These are phyloP conservation scores for Jackrogersella multiformis DNA, from an alignment of 495 filamentous ascomycete genomes.

Conservation along the genomic window DNA sequence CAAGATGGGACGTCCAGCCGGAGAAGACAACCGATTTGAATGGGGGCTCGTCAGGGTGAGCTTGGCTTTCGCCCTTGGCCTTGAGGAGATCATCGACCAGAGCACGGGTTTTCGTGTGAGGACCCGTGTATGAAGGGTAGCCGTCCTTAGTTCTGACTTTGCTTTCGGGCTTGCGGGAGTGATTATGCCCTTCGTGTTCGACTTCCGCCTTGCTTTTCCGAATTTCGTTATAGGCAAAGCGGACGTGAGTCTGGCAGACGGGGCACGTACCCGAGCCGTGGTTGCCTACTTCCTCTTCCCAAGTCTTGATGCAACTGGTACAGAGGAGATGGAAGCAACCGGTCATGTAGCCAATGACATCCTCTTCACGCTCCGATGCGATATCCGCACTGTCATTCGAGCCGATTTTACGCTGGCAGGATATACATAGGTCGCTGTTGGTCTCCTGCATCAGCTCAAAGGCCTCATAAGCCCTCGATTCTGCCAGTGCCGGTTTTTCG, in stretches of 20 bases:
- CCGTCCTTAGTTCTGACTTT: slow-evolving; percentile 69
- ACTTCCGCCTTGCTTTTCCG: slow-evolving; percentile 69
- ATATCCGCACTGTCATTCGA: slow-evolving; percentile 59
- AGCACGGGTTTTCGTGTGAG: slow-evolving; percentile 88
- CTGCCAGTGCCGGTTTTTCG: slow-evolving; percentile 58
- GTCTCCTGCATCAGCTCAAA: slow-evolving; percentile 82
- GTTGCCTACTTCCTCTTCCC: slow-evolving; percentile 52
- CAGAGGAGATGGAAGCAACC: slow-evolving; percentile 88
- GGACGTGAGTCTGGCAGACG: slow-evolving; percentile 70
- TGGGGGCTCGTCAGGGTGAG: slow-evolving; percentile 66
- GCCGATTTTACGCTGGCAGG: slow-evolving; percentile 72
- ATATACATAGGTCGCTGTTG: slow-evolving; percentile 72
- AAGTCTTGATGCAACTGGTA: slow-evolving; percentile 69
- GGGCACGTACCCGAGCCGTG: slow-evolving; percentile 61
- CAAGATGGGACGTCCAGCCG: slow-evolving; percentile 91
- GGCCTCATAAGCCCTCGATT: slow-evolving; percentile 81
- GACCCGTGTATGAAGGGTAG: slow-evolving; percentile 84
- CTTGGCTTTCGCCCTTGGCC: slow-evolving; percentile 66
- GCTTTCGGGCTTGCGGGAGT: slow-evolving; percentile 57
- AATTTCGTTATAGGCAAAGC: slow-evolving; percentile 69
- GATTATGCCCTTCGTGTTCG: slow-evolving; percentile 60
- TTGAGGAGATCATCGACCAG: slow-evolving; percentile 73
- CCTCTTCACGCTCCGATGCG: slow-evolving; percentile 66
- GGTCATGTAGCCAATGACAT: slow-evolving; percentile 78
- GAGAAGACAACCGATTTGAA: slow-evolving; percentile 95